A percentile compares a stretch with the other conserved stretches of the same genome.
phyloP scores from a whole-genome alignment of 139 green algal species.

The Chlorella sp. region DNA sequence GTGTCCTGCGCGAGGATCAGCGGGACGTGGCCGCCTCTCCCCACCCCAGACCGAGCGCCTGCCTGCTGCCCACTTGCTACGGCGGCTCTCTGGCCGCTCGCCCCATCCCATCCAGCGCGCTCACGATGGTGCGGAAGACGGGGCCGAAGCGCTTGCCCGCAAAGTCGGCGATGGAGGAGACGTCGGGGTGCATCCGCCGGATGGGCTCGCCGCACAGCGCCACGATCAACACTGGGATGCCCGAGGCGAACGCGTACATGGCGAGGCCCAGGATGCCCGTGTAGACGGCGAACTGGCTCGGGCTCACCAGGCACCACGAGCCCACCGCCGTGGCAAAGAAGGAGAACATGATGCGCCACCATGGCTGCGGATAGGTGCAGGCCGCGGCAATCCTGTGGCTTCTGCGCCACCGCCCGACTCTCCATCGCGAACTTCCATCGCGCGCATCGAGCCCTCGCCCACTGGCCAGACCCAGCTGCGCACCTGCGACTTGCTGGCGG shows the following conservation, averaged over 20 bases:
- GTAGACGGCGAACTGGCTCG: slow-evolving; percentile 28
- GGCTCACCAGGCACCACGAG: slow-evolving; percentile 56
- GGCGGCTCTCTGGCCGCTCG: no score
- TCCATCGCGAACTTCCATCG: neutral
- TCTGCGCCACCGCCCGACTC: neutral
- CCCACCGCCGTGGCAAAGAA: slow-evolving; percentile 68
- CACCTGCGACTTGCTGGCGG: slow-evolving; percentile 28
- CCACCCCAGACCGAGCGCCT: no score
- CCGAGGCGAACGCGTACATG: slow-evolving; percentile 60
- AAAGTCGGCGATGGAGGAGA: slow-evolving; percentile 67
- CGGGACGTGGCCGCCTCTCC: no score
- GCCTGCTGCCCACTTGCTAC: no score
- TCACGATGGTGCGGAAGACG: neutral
- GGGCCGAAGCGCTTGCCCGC: slow-evolving; percentile 55
- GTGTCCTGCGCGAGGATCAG: no score
- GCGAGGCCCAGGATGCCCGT: slow-evolving; percentile 61
- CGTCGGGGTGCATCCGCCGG: slow-evolving; percentile 12
- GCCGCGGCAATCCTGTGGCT: neutral
- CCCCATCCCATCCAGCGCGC: neutral
- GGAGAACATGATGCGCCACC: slow-evolving; percentile 47
- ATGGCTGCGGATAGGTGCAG: slow-evolving; percentile 9
- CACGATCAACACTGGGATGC: slow-evolving; percentile 67
- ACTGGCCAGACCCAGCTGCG: neutral
- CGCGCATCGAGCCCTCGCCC: neutral
- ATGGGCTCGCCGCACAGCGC: slow-evolving; percentile 44